Evolutionary conservation across 148 eudicot species (phyloP).

Genomic region (Nepenthes mirabilis): DNA sequence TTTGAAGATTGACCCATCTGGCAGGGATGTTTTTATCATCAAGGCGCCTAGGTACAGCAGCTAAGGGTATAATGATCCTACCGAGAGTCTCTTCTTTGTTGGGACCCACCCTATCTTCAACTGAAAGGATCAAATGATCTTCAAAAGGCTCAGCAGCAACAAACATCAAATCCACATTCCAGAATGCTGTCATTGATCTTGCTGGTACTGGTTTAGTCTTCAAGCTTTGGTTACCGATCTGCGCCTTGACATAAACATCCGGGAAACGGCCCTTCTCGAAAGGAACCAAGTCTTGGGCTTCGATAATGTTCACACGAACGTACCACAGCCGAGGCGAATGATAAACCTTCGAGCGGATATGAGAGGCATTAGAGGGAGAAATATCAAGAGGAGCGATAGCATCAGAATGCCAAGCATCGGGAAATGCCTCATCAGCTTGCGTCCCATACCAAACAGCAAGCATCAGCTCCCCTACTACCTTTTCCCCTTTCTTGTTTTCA

Average conservation of each 20-base stretch:
- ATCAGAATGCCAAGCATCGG: constrained; percentile 83
- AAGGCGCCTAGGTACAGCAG: constrained; percentile 42
- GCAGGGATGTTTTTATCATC: constrained; percentile 53
- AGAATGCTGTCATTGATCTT: constrained; percentile 36
- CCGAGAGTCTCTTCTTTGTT: constrained; percentile 61
- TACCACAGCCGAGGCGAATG: constrained; percentile 74
- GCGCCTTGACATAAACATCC: constrained; percentile 51
- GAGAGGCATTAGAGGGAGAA: constrained; percentile 18
- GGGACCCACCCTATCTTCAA: constrained; percentile 61
- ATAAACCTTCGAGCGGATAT: constrained; percentile 58
- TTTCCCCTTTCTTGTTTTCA: constrained; percentile 52
- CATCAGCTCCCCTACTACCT: constrained; percentile 57
- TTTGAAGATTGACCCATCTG: constrained; percentile 55
- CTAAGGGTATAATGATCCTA: constrained; percentile 40
- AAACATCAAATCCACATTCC: constrained; percentile 89
- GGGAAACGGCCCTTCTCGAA: constrained; percentile 48
- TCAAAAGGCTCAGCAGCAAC: constrained; percentile 95
- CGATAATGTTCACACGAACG: constrained; percentile 59
- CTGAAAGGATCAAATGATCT: constrained; percentile 47
- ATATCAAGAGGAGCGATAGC: constrained; percentile 27
- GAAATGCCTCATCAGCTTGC: constrained; percentile 85
- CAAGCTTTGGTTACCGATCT: constrained; percentile 33
- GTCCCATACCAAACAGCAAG: constrained; percentile 85
- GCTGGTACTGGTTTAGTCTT: constrained; percentile 52
- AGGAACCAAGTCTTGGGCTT: constrained; percentile 54